phyloP scores from a whole-genome alignment of 2,329 filamentous ascomycete species.

The Akanthomyces dipterigenus region DNA sequence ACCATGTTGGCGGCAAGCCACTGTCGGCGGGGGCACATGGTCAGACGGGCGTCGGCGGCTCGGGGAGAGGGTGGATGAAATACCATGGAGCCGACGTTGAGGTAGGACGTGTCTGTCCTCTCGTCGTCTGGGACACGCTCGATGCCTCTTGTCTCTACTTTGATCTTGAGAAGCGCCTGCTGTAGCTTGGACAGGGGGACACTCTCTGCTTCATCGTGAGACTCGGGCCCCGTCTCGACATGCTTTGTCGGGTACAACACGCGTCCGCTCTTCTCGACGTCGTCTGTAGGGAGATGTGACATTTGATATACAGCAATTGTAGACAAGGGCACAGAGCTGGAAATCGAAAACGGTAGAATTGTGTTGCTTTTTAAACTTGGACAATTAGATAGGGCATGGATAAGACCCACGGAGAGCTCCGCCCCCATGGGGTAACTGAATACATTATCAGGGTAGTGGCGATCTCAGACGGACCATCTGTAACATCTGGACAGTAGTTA shows the following conservation, averaged over 20 bases:
- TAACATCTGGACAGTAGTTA: not conserved
- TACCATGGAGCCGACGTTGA: constrained; percentile 67
- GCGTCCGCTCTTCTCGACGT: constrained; percentile 1
- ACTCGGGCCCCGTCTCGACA: not conserved
- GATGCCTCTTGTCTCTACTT: constrained; percentile 68
- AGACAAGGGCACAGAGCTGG: not conserved
- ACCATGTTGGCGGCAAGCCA: constrained; percentile 77
- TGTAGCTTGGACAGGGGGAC: constrained; percentile 33
- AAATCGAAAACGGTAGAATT: not conserved
- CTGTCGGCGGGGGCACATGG: constrained; percentile 5
- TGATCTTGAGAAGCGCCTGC: constrained; percentile 55
- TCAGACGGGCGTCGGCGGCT: constrained; percentile 1
- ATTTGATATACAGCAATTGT: not conserved
- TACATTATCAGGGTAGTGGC: not conserved
- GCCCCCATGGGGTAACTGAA: not conserved
- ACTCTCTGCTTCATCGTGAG: not conserved
- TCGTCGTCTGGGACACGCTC: constrained; percentile 67
- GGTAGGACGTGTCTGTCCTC: constrained; percentile 56
- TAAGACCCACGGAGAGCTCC: constrained; percentile 5
- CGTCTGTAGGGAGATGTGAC: not conserved
- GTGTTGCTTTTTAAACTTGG: not conserved
- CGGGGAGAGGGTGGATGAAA: constrained; percentile 21
- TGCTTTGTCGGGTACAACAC: not conserved
- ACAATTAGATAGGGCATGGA: not conserved
- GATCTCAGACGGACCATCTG: not conserved